Base-by-base conservation (phyloP, 306 rosid species). In the Dryas alaskensis region DNA sequence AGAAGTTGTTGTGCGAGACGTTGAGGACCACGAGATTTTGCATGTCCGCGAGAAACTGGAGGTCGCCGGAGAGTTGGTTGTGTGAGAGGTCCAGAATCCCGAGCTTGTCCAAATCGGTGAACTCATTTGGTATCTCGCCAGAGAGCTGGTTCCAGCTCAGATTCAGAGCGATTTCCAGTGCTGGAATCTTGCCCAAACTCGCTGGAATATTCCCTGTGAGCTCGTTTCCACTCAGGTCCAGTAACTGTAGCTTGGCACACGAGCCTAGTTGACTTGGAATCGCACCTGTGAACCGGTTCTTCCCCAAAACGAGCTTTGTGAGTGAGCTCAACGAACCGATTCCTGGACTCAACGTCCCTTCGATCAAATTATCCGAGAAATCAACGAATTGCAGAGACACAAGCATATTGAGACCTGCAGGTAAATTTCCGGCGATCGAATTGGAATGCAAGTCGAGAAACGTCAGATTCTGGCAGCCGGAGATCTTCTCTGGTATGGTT, bases 21-120 rank as follows among this genome's bases (percentile, higher is more conserved):
- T 94, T 94, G 68, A 94, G 97, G 49, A 81, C 93, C 40, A 92
- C 96, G 64, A 94, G 96, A 81, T 94, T 94, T 70, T 89, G 95
- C 75, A 94, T 66, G 2, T 65, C 84, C 6, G 81, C 90, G 60
- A 94, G 89, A 55, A 79, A 81, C 2, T 78, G 86, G 1, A 94
- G 90, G 74, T 82, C 87, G 10, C 99, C 99, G 7, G 83, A 47
- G 60, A 94, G 92, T 7, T 69, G 61, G 81, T 94, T 94, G 87
- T 92, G 82, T 1, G 97, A 94, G 48, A 94, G 75, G 75, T 94
- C 99, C 19, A 94, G 65, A 8, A 86, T 81, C 16, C 96, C 97
- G 65, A 94, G 97, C 82, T 86, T 88, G 65, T 80, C 84, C 65
- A 94, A 73, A 8, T 63, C 73, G 0, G 95, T 73, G 49, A 94